Conservation (phyloP, 768 basidiomycete species). For the Inosperma sp. region DNA sequence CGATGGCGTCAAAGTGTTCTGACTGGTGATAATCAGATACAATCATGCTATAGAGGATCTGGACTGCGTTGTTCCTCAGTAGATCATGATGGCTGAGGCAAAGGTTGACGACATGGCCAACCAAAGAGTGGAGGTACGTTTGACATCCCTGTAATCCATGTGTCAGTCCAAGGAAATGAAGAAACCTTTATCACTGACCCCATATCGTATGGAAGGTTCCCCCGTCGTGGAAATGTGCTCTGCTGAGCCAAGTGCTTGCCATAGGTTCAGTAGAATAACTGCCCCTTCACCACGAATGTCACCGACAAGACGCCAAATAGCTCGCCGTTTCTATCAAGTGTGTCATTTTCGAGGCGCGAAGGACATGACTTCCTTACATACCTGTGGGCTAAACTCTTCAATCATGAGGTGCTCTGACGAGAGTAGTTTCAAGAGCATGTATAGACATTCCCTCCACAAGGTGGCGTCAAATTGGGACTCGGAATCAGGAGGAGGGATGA, state of each 20-base stretch:
- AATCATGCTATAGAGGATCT: conserved; percentile 94
- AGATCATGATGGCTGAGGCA: conserved; percentile 95
- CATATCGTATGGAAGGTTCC: conserved; percentile 58
- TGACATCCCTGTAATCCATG: conserved; percentile 66
- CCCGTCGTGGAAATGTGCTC: conserved; percentile 50
- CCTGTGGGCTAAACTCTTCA: conserved; percentile 94
- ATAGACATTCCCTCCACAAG: conserved; percentile 79
- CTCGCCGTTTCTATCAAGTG: conserved; percentile 72
- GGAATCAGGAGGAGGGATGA: conserved; percentile 66
- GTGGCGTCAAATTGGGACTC: conserved; percentile 64
- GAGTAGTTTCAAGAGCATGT: conserved; percentile 77
- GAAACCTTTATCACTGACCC: conserved; percentile 42
- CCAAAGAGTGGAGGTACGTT: conserved; percentile 72
- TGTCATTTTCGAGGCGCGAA: neutral
- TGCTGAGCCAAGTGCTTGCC: conserved; percentile 82
- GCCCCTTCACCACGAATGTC: conserved; percentile 94
- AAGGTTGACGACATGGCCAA: conserved; percentile 85
- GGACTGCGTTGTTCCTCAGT: conserved; percentile 83
- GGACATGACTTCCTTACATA: conserved; percentile 24
- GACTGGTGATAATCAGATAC: conserved; percentile 84
- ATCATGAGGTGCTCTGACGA: conserved; percentile 90
- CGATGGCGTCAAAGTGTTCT: conserved; percentile 82
- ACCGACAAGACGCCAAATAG: conserved; percentile 94
- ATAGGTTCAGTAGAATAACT: conserved; percentile 68
- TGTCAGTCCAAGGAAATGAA: conserved; percentile 4